Base-by-base conservation (phyloP, 352 stramenopile genomes). In the Pythium sp. region DNA sequence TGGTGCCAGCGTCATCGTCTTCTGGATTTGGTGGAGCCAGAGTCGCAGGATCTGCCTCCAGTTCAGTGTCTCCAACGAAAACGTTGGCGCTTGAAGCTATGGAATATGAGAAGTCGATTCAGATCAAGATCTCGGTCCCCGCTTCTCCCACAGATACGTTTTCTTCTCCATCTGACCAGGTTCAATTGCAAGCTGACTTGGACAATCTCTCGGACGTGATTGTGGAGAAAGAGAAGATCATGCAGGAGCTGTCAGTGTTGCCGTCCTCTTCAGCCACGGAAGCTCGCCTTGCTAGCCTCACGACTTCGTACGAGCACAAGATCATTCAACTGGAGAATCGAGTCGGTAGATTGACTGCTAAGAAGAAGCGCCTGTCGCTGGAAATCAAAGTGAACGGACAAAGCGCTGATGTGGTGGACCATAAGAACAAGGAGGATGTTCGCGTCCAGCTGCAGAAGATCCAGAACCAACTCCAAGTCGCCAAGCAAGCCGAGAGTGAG, bases 201-300 rank as follows among this genome's bases (percentile, higher is more conserved):
- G 71, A 77, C 20, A 74, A 63, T 38, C 62, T 85, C 5, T 76
- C 76, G 60, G 69, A 85, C 49, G 75, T 81, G 30, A 87, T 89
- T 59, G 69, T 68, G 3, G 78, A 84, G 64, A 86, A 84, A 56
- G 79, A 87, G 49, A 81, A 74, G 65, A 85, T 89, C 36, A 65
- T 68, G 55, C 54, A 24, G 14, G 61, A 58, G 18, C 43, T 89
- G 7, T 55, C 59, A 22, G 67, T 74, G 12, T 57, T 76, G 14
- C 53, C 62, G 3, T 58, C 66, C 1, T 47, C 34, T 7, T 57
- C 62, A 11, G 49, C 56, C 0, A 38, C 64, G 0, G 67, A 81
- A 47, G 71, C 67, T 12, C 74, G 68, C 8, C 62, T 89, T 43
- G 68, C 77, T 7, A 67, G 71, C 2, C 61, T 89, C n/a, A 55